Evolutionary conservation across 2,329 filamentous ascomycete species (phyloP).

Genomic region (Zasmidium cellare): DNA sequence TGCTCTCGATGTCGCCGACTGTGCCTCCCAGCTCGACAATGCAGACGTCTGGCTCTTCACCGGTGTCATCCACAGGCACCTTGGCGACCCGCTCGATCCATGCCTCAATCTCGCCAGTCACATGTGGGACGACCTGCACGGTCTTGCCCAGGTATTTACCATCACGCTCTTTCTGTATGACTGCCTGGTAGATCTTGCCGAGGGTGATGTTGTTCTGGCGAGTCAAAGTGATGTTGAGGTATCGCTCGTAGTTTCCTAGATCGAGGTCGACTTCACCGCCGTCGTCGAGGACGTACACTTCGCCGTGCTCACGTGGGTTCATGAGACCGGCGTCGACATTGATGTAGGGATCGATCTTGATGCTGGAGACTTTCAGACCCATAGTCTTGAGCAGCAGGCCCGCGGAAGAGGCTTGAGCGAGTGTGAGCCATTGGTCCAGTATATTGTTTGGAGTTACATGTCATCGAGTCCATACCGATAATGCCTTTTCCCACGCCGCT

Average conservation of each 20-base stretch:
- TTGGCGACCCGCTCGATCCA: constrained; percentile 86
- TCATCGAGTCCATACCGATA: constrained; percentile 55
- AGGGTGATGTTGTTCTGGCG: constrained; percentile 96
- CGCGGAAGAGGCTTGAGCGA: constrained; percentile 60
- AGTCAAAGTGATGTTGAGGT: constrained; percentile 78
- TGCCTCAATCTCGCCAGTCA: constrained; percentile 88
- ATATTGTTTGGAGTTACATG: background rate
- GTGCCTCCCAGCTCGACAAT: constrained; percentile 74
- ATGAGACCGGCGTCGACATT: constrained; percentile 75
- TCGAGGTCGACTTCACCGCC: constrained; percentile 77
- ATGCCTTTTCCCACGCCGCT: constrained; percentile 66
- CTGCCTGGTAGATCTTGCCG: constrained; percentile 90
- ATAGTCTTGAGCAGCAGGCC: constrained; percentile 77
- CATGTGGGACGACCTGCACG: constrained; percentile 90
- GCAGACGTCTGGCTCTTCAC: constrained; percentile 83
- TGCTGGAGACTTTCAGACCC: constrained; percentile 70
- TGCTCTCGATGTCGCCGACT: constrained; percentile 80
- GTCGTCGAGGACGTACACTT: constrained; percentile 84
- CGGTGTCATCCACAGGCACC: constrained; percentile 82
- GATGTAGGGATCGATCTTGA: constrained; percentile 73
- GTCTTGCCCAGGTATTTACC: constrained; percentile 84
- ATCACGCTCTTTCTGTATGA: constrained; percentile 72
- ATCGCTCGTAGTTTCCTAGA: constrained; percentile 75
- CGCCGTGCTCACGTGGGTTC: constrained; percentile 75
- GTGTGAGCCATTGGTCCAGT: constrained; percentile 5